Evolutionary conservation across 768 basidiomycete genomes (phyloP).

Genomic region (Hygrophorus pudorinus): DNA sequence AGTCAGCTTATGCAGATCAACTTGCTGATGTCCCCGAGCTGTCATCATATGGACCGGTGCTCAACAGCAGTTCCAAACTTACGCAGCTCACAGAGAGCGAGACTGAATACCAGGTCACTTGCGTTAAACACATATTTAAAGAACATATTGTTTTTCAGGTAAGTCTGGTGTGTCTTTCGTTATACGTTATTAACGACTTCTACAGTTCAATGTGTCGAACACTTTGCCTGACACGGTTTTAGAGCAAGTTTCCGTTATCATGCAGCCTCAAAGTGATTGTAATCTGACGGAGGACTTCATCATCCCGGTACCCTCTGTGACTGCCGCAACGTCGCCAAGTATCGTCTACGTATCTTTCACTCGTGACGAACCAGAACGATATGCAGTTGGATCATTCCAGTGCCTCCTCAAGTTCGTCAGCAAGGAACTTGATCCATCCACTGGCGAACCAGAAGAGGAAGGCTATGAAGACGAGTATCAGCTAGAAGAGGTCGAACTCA

Average conservation of each 20-base stretch:
- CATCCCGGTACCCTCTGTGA: conserved; percentile 68
- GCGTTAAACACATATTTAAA: conserved; percentile 94
- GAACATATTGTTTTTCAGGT: conserved; percentile 97
- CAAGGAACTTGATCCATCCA: conserved; percentile 94
- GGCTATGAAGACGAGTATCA: conserved; percentile 99
- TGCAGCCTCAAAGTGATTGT: conserved; percentile 62
- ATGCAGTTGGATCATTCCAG: conserved; percentile 75
- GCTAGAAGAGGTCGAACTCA: conserved; percentile 90
- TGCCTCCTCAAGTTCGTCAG: conserved; percentile 91
- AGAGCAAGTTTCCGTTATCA: conserved; percentile 89
- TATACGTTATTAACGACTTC: conserved; percentile 5
- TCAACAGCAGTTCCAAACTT: conserved; percentile 77
- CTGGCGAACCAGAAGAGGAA: conserved; percentile 92
- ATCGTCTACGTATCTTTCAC: conserved; percentile 92
- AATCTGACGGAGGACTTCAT: conserved; percentile 93
- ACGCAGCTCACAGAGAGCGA: conserved; percentile 89
- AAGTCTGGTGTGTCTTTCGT: conserved; percentile 13
- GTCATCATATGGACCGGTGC: conserved; percentile 70
- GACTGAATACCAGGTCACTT: conserved; percentile 95
- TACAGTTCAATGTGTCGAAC: conserved; percentile 93
- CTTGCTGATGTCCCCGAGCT: conserved; percentile 84
- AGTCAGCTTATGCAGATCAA: conserved; percentile 81
- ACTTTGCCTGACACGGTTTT: conserved; percentile 92
- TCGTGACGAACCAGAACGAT: conserved; percentile 66
- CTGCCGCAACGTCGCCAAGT: conserved; percentile 63